Evolutionary conservation across 106 monocot genomes (phyloP).

Genomic region (Narthecium ossifragum): DNA sequence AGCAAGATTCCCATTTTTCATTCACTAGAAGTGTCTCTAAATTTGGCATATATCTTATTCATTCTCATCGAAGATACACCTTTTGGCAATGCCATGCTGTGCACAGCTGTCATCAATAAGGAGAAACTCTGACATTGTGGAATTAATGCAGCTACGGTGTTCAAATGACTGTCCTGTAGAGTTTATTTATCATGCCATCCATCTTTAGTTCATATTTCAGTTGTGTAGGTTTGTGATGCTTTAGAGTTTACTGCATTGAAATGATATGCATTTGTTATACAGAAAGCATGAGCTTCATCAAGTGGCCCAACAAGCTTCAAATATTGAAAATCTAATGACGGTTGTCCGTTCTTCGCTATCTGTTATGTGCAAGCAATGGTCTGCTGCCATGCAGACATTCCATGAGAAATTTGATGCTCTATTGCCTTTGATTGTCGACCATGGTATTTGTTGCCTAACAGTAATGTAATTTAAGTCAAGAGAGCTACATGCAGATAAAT

Average conservation of each 20-base stretch:
- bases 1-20: no score
- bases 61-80: no score
- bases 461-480: no score
- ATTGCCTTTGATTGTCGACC: slow-evolving; percentile 55
- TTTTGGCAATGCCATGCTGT: no score
- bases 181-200: background rate
- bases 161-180: background rate
- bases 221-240: background rate
- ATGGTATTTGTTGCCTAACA: slow-evolving; percentile 55
- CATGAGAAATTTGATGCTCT: slow-evolving; percentile 69
- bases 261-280: slow-evolving; percentile 3
- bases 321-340: slow-evolving; percentile 82
- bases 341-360: slow-evolving; percentile 71
- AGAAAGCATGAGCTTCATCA: slow-evolving; percentile 93
- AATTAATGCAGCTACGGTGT: no score
- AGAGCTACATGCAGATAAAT: no score
- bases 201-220: background rate
- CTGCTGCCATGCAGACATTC: slow-evolving; percentile 74
- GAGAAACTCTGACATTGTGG: no score
- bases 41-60: no score
- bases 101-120: no score
- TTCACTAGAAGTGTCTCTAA: no score
- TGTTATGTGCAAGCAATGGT: slow-evolving; percentile 89
- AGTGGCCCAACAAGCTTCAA: slow-evolving; percentile 93
- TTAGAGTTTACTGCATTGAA: background rate